Evolutionary conservation across 2,329 filamentous ascomycete species (phyloP).

Genomic region (Pseudogymnoascus destructans): DNA sequence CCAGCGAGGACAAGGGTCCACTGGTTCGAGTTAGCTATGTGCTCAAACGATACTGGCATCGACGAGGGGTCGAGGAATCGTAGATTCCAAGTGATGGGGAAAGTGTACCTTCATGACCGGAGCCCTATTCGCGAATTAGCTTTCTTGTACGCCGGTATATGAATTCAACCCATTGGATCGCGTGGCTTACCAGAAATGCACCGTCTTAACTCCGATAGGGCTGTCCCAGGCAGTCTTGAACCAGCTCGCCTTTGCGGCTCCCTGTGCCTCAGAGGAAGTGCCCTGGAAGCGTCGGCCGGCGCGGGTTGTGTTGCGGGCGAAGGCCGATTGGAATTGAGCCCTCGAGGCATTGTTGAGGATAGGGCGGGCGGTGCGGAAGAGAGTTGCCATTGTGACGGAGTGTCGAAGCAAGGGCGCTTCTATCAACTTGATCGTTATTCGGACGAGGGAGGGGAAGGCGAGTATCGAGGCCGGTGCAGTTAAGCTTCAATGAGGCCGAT

Average conservation of each 20-base stretch:
- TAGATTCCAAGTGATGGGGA: not conserved
- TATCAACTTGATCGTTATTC: slow-evolving; percentile 1
- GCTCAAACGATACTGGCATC: not conserved
- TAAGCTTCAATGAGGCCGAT: not conserved
- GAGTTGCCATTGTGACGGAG: slow-evolving; percentile 20
- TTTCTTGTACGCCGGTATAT: slow-evolving; percentile 6
- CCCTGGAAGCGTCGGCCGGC: slow-evolving; percentile 56
- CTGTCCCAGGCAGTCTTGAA: slow-evolving; percentile 76
- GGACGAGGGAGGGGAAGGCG: not conserved
- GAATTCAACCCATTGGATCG: not conserved
- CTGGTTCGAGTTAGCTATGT: slow-evolving; percentile 31
- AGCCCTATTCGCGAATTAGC: slow-evolving; percentile 44
- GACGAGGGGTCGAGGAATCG: not conserved
- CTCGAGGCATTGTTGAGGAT: slow-evolving; percentile 40
- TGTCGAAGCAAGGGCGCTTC: slow-evolving; percentile 1
- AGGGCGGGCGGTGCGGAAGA: slow-evolving; percentile 42
- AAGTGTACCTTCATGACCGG: slow-evolving; percentile 70
- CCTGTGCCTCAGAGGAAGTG: slow-evolving; percentile 39
- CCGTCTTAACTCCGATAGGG: slow-evolving; percentile 74
- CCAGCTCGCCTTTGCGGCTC: slow-evolving; percentile 36
- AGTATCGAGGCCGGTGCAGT: not conserved
- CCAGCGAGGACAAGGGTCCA: slow-evolving; percentile 91
- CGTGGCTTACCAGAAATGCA: slow-evolving; percentile 78
- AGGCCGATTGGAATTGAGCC: slow-evolving; percentile 41
- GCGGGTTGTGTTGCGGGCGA: slow-evolving; percentile 14